A percentile compares a stretch with the other conserved stretches of the same genome.
Evolutionary conservation across 495 filamentous ascomycete species (phyloP).

Genomic region (Aspergillus bertholletiae): DNA sequence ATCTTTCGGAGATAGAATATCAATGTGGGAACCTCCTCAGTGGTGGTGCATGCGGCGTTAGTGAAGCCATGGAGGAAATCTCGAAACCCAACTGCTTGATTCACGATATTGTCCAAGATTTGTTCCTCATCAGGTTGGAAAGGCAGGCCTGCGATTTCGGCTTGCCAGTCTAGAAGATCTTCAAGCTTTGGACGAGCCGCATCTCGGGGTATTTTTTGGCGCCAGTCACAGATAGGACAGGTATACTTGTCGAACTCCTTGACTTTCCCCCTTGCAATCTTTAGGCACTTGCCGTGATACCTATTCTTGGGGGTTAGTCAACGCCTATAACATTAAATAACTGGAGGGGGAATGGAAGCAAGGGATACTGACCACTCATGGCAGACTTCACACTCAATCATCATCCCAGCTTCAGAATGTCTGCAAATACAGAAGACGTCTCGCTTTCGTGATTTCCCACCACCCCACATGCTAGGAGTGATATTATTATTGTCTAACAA

Average conservation of each 20-base stretch:
- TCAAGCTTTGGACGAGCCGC: constrained; percentile 94
- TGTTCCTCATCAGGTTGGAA: constrained; percentile 97
- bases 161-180: constrained; percentile 82
- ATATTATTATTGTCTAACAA: constrained; percentile 46
- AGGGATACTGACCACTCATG: constrained; percentile 78
- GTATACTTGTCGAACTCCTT: constrained; percentile 99
- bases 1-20: constrained; percentile 99
- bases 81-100: constrained; percentile 78
- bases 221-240: constrained; percentile 96
- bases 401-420: constrained; percentile 90
- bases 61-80: constrained; percentile 76
- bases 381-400: constrained; percentile 98
- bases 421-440: constrained; percentile 99
- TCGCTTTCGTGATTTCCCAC: constrained; percentile 49
- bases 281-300: constrained; percentile 98
- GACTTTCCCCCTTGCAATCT: constrained; percentile 95
- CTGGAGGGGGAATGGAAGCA: not conserved
- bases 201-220: constrained; percentile 97
- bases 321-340: constrained; percentile 1
- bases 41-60: constrained; percentile 74
- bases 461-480: constrained; percentile 35
- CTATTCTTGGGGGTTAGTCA: constrained; percentile 31
- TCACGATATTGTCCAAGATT: constrained; percentile 75
- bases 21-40: constrained; percentile 81
- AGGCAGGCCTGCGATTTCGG: constrained; percentile 75